Base-by-base conservation (phyloP, 352 stramenopile species). In the Phytophthora brassicae region DNA sequence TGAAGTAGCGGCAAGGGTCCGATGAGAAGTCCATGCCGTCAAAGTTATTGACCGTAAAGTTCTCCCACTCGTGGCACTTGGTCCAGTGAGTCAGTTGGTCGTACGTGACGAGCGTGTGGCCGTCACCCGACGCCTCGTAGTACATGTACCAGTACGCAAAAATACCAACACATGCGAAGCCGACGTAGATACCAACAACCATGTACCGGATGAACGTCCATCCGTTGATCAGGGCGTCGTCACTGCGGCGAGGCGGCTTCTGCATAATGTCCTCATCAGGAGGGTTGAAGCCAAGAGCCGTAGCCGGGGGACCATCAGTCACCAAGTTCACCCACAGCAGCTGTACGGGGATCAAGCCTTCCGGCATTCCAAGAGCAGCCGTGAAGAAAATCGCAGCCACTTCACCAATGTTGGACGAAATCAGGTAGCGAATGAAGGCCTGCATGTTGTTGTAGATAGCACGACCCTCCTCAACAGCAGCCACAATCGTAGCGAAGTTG, bases 291-390 rank as follows among this genome's bases (percentile, higher is more conserved):
- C 97, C 97, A 5, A 99, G 86, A 14, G 97, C 96, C 16, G 97
- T 99, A 2, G 97, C 98, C 14, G 97, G 97, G 24, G 96, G 97
- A 24, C 97, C 97, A 74, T 99, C 98, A 11, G 97, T 99, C 31
- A 99, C 97, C 16, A 99, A 81, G 79, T 99, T 99, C n/a, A 99
- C 96, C 97, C 97, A 99, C 12, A 99, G 76, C 12, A 99, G 81
- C 74, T 99, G 97, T 60, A 99, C 97, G 2, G 98, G 95, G 51
- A 97, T 99, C 19, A 99, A 78, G 20, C 94, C 94, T 70, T 99
- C 97, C 0, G 97, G 97, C 26, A 99, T 84, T 36, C 97, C 97
- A 26, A 98, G 76, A 11, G 97, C 78, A 5, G 96, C 95, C 17
- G 96, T 97, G 67, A 99, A 97, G 70, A 99, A 98, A 61, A 99